These are phyloP conservation scores for Pinus tabuliformis DNA, from an alignment of 75 land plant species.

Conservation along the genomic window DNA sequence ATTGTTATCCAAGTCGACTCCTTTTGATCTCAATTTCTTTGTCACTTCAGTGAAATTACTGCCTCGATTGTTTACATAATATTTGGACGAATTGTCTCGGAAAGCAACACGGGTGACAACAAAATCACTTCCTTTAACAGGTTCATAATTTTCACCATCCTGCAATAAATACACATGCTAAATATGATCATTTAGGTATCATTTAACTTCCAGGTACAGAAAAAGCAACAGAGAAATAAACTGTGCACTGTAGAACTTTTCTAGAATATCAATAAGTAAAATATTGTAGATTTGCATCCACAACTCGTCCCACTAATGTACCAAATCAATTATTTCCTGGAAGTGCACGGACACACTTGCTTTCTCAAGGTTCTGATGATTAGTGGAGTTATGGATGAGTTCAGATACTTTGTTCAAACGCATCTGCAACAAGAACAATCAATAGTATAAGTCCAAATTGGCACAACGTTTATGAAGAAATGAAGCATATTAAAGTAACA, in stretches of 20 bases:
- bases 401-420: conserved; percentile 95
- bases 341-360: conserved; percentile 95
- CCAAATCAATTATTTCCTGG: conserved; percentile 95
- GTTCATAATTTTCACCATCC: conserved; percentile 87
- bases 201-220: background rate
- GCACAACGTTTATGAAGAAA: background rate
- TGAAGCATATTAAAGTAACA: background rate
- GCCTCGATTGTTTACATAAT: conserved; percentile 81
- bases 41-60: conserved; percentile 98
- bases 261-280: background rate
- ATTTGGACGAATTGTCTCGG: conserved; percentile 92
- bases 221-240: background rate
- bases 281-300: background rate
- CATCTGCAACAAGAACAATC: conserved; percentile 54
- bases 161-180: conserved; percentile 12
- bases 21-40: conserved; percentile 83
- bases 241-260: background rate
- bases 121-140: conserved; percentile 84
- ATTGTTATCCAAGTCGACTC: conserved; percentile 95
- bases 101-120: conserved; percentile 82
- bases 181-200: background rate
- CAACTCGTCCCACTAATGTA: conserved; percentile 11
- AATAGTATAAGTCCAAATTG: background rate
- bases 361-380: conserved; percentile 94
- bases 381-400: conserved; percentile 93